Percentiles rank a stretch among this genome's conserved stretches.
phyloP scores from a whole-genome alignment of 169 alveolate species.

The Haemoproteus tartakovskyi region DNA sequence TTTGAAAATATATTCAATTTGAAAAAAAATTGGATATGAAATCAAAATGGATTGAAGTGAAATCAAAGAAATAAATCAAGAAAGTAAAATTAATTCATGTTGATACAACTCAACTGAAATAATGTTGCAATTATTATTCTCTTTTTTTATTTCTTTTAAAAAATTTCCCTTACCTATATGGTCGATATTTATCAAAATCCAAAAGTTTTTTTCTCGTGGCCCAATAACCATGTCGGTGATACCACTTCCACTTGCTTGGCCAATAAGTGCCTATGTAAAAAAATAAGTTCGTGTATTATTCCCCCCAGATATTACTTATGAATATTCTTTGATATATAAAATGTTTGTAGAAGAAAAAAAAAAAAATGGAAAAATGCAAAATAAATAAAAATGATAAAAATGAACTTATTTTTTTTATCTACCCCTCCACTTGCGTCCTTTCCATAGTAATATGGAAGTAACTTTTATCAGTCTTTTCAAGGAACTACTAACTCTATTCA shows the following conservation, averaged over 20 bases:
- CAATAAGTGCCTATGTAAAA: constrained; percentile 70
- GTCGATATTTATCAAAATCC: constrained; percentile 80
- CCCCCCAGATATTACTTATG: too few species aligned
- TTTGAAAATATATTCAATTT: background rate
- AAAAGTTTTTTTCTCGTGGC: constrained; percentile 85
- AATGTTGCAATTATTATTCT: background rate
- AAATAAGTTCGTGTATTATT: too few species aligned
- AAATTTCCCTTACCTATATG: constrained; percentile 72
- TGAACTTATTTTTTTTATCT: background rate
- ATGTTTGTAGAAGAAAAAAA: too few species aligned
- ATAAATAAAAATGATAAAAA: too few species aligned
- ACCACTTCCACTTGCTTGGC: constrained; percentile 88
- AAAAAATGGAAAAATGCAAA: background rate
- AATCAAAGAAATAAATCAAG: background rate
- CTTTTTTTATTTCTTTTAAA: background rate
- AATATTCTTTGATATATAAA: too few species aligned
- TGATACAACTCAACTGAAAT: too few species aligned
- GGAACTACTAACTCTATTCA: constrained; percentile 30
- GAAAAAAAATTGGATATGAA: background rate
- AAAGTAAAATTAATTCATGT: too few species aligned
- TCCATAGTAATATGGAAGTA: constrained; percentile 30
- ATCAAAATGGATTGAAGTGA: background rate
- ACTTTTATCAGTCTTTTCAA: constrained; percentile 34
- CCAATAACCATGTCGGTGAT: constrained; percentile 88
- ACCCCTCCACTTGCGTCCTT: constrained; percentile 67